Percentiles rank a stretch among this genome's conserved stretches.
phyloP scores from a whole-genome alignment of 2,329 filamentous ascomycete genomes.

The Camptophora hylomeconis region DNA sequence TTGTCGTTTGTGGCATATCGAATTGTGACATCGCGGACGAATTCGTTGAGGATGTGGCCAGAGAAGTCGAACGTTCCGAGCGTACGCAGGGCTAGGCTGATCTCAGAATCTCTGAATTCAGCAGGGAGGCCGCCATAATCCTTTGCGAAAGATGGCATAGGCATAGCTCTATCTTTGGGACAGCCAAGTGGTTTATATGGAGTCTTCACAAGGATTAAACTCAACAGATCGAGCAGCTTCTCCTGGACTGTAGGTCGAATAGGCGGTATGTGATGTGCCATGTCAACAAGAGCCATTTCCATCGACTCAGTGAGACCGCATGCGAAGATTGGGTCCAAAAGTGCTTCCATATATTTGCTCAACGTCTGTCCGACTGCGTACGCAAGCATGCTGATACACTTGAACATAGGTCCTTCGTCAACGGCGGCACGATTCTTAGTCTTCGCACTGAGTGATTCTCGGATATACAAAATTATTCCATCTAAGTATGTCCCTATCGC shows the following conservation, averaged over 20 bases:
- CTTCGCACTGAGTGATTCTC: slow-evolving; percentile 47
- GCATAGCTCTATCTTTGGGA: slow-evolving; percentile 69
- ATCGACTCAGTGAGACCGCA: slow-evolving; percentile 89
- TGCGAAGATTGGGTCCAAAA: slow-evolving; percentile 91
- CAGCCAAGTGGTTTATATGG: slow-evolving; percentile 87
- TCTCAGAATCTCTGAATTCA: slow-evolving; percentile 68
- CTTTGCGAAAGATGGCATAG: slow-evolving; percentile 71
- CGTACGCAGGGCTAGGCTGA: slow-evolving; percentile 86
- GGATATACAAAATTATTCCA: slow-evolving; percentile 82
- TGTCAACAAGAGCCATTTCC: slow-evolving; percentile 90
- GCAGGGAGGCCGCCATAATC: slow-evolving; percentile 77
- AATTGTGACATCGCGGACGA: slow-evolving; percentile 94
- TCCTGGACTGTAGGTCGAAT: slow-evolving; percentile 90
- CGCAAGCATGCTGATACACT: slow-evolving; percentile 93
- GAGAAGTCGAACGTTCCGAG: slow-evolving; percentile 96
- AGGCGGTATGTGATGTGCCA: slow-evolving; percentile 96
- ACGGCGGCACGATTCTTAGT: slow-evolving; percentile 38
- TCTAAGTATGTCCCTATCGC: slow-evolving; percentile 92
- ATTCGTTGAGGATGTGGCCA: slow-evolving; percentile 88
- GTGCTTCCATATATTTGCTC: slow-evolving; percentile 94
- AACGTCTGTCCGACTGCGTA: slow-evolving; percentile 91
- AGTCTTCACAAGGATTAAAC: slow-evolving; percentile 80
- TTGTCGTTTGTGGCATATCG: slow-evolving; percentile 97
- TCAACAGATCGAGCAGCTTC: slow-evolving; percentile 84
- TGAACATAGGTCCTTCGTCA: slow-evolving; percentile 69